phyloP scores from a whole-genome alignment of 176 grass and related monocot species.

The Poa annua region DNA sequence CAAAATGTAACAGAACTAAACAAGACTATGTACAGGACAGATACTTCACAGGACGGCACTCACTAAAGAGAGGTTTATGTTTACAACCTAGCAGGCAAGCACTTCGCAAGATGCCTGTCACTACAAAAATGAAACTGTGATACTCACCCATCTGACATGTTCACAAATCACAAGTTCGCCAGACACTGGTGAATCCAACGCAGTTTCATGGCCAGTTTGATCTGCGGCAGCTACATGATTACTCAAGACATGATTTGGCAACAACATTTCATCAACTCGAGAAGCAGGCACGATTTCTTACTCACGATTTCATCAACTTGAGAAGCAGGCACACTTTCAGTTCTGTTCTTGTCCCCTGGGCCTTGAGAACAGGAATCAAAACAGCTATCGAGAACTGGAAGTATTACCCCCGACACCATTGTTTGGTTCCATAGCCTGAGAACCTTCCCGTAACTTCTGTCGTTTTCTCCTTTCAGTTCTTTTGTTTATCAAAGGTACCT shows the following conservation, averaged over 20 bases:
- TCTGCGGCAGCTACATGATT: constrained; percentile 30
- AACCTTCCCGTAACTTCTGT: constrained; percentile 43
- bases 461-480: constrained; percentile 58
- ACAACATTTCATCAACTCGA: background rate
- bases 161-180: constrained; percentile 47
- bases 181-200: constrained; percentile 34
- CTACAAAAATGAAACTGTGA: constrained; percentile 2
- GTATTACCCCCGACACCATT: background rate
- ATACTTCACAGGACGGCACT: background rate
- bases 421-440: constrained; percentile 17
- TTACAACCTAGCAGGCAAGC: background rate
- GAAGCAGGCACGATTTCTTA: constrained; percentile 12
- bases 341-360: background rate
- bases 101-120: background rate
- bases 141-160: constrained; percentile 58
- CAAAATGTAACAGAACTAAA: background rate
- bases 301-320: background rate
- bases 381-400: constrained; percentile 29
- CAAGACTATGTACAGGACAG: constrained; percentile 22
- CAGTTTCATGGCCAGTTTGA: constrained; percentile 10
- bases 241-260: background rate
- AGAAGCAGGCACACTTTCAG: constrained; percentile 8
- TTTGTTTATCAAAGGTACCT: constrained; percentile 67
- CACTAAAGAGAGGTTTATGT: background rate
- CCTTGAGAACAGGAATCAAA: constrained; percentile 30